phyloP scores from a whole-genome alignment of 345 rosid genomes.

The Moringa oleifera region DNA sequence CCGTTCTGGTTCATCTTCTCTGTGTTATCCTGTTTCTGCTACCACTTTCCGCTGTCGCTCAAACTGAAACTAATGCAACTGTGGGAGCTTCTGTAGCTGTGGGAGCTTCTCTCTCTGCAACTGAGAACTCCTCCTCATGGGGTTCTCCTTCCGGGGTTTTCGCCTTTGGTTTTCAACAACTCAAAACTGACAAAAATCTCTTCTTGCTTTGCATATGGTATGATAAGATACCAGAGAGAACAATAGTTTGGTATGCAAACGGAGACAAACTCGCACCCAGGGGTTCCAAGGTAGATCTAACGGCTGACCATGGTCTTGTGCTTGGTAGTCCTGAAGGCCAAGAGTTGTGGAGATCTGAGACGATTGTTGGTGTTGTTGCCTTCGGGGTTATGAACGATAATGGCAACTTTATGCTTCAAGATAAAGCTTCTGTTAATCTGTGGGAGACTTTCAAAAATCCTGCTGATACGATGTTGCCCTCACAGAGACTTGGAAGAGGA shows the following conservation, averaged over 20 bases:
- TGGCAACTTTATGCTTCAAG: slow-evolving; percentile 42
- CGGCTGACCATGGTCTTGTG: slow-evolving; percentile 28
- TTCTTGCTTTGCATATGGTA: slow-evolving; percentile 39
- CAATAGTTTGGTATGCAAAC: slow-evolving; percentile 49
- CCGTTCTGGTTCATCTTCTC: too few species aligned
- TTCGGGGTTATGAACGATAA: slow-evolving; percentile 41
- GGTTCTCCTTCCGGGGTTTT: slow-evolving; percentile 42
- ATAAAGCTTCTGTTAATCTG: slow-evolving; percentile 8
- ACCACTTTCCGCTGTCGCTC: too few species aligned
- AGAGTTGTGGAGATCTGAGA: slow-evolving; percentile 27
- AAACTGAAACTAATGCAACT: too few species aligned
- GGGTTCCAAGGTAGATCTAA: slow-evolving; percentile 40
- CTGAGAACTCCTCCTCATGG: slow-evolving; percentile 20
- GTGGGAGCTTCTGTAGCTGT: too few species aligned
- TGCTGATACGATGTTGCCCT: slow-evolving; percentile 50
- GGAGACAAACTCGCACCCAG: slow-evolving; percentile 16
- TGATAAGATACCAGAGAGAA: slow-evolving; percentile 33
- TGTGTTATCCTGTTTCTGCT: too few species aligned
- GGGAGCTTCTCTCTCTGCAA: slow-evolving; percentile 28
- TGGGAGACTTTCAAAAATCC: slow-evolving; percentile 51
- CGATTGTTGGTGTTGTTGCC: slow-evolving; percentile 20
- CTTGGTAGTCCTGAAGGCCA: slow-evolving; percentile 30
- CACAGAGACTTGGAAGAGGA: slow-evolving; percentile 24
- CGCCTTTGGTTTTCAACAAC: slow-evolving; percentile 40
- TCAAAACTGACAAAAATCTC: slow-evolving; percentile 3